phyloP scores from a whole-genome alignment of 202 grass and related monocot genomes.

The Carex arenaria region DNA sequence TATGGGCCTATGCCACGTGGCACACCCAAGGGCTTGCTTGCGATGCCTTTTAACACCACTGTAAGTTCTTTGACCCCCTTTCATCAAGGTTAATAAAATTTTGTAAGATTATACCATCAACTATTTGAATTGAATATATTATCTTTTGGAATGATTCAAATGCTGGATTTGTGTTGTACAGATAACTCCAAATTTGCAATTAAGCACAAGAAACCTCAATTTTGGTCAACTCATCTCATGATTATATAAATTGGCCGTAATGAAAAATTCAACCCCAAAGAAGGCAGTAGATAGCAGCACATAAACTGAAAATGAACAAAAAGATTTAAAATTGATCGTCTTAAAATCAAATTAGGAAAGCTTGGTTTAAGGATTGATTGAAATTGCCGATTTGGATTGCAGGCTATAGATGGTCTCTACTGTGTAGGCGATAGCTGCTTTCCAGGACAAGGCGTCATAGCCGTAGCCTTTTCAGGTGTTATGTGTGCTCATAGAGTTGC shows the following conservation, averaged over 20 bases:
- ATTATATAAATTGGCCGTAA: background rate
- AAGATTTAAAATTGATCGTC: background rate
- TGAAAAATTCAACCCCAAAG: background rate
- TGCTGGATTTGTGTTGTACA: background rate
- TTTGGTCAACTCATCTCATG: background rate
- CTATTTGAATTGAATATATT: background rate
- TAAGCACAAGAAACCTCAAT: constrained; percentile 21
- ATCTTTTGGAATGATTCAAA: background rate
- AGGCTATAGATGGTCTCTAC: constrained; percentile 92
- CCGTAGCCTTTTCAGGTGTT: constrained; percentile 89
- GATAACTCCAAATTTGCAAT: background rate
- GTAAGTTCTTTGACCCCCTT: constrained; percentile 37
- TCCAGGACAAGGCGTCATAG: constrained; percentile 94
- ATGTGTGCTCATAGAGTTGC: constrained; percentile 98
- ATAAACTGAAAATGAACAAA: constrained; percentile 10
- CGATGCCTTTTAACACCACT: constrained; percentile 95
- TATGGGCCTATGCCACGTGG: constrained; percentile 86
- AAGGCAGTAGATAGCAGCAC: background rate
- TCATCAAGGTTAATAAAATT: background rate
- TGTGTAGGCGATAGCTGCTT: constrained; percentile 97
- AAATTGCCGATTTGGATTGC: constrained; percentile 19
- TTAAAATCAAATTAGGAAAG: background rate
- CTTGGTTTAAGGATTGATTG: background rate
- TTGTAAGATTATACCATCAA: background rate
- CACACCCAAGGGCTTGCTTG: constrained; percentile 80